Percentiles rank a stretch among this genome's conserved stretches.
Evolutionary conservation across 805 yeast species (phyloP).

Genomic region (Candida nanaspora): DNA sequence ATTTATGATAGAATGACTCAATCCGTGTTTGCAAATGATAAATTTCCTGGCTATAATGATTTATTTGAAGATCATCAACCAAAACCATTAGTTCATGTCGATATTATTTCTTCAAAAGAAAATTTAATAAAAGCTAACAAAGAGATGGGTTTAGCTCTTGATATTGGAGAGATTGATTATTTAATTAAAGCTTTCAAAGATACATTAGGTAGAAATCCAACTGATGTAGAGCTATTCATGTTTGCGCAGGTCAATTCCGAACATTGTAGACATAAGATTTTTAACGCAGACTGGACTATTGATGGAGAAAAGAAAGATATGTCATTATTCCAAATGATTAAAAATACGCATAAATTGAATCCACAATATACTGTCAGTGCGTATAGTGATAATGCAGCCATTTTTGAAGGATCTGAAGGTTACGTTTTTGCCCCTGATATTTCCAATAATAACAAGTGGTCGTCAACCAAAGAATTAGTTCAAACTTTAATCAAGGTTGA

Average conservation of each 20-base stretch:
- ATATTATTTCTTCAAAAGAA: slow-evolving; percentile 47
- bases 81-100: slow-evolving; percentile 74
- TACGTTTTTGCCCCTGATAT: slow-evolving; percentile 75
- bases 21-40: slow-evolving; percentile 42
- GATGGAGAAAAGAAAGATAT: slow-evolving; percentile 70
- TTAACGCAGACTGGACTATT: slow-evolving; percentile 97
- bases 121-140: slow-evolving; percentile 72
- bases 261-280: slow-evolving; percentile 98
- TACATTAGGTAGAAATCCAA: slow-evolving; percentile 78
- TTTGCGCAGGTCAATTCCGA: slow-evolving; percentile 99
- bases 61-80: slow-evolving; percentile 75
- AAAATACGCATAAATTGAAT: slow-evolving; percentile 79
- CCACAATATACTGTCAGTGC: slow-evolving; percentile 87
- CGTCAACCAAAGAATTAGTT: slow-evolving; percentile 64
- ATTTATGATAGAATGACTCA: slow-evolving; percentile 96
- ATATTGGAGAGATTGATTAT: slow-evolving; percentile 87
- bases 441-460: slow-evolving; percentile 59
- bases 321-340: slow-evolving; percentile 88
- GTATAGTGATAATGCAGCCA: slow-evolving; percentile 97
- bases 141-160: slow-evolving; percentile 88
- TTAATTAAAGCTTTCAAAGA: slow-evolving; percentile 75
- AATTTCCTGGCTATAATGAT: slow-evolving; percentile 60
- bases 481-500: slow-evolving; percentile 93
- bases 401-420: slow-evolving; percentile 76
- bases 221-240: slow-evolving; percentile 97